Evolutionary conservation across 169 alveolate genomes (phyloP), one percentile per base, ranked within the genome.

Genomic region (Cyclospora cayetanensis): DNA sequence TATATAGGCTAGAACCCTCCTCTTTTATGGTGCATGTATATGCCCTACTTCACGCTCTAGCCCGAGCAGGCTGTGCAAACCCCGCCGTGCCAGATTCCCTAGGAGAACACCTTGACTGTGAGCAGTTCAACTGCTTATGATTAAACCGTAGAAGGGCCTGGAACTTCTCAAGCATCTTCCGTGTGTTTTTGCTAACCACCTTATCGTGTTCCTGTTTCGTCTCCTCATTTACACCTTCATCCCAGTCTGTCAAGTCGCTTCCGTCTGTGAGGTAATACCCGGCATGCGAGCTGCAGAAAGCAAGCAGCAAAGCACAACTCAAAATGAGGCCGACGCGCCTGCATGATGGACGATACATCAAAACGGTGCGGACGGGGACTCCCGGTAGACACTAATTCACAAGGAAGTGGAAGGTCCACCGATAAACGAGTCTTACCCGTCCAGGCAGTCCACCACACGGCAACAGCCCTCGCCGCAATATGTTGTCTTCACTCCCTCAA

Each of bases 111-210:
- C 89, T 80, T 18, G 89, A 80, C 52, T 80, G 89, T 4, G 89
- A 52, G 52, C 74, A 80, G 37, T 53, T 80, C 3, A 80, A 46
- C 53, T 80, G 89, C 39, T 80, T 80, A 42, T 34, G 89, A 52
- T 80, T 80, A 34, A 52, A 80, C n/a, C 74, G 70, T 52, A 50
- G 76, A 50, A 80, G 74, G 35, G 89, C 89, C 53, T 80, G 70
- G 89, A 80, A 80, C 89, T 80, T 80, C 52, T 80, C 89, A 52
- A 80, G 89, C 89, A 80, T 52, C 89, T 50, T 80, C 53, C 89
- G 89, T 74, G 89, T 80, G 76, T 80, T 80, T 27, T 80, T 39
- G 11, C 89, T 63, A 22, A 50, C 29, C 50, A 52, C 25, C 31
- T 35, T 53, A 1, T 39, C 29, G 2, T 50, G 41, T 25, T 52